phyloP scores from a whole-genome alignment of 139 green algal species.

The Tetraselmis striata region DNA sequence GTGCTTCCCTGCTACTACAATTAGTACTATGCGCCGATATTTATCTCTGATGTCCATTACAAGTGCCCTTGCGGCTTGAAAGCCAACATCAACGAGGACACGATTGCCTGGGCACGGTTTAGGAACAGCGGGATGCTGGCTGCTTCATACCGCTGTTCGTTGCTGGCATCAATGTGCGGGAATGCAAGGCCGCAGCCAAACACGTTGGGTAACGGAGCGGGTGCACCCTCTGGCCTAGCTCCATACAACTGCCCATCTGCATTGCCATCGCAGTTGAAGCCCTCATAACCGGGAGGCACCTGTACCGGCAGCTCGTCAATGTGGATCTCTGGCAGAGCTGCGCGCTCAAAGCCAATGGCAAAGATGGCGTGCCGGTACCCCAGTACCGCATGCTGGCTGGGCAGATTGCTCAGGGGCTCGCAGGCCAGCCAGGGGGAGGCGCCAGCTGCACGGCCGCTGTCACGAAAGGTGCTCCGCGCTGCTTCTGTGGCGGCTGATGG shows the following conservation, averaged over 20 bases:
- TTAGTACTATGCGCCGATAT: no score
- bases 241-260: background rate
- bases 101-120: background rate
- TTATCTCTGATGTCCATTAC: no score
- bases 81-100: no score
- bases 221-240: background rate
- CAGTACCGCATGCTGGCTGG: background rate
- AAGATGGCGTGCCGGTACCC: background rate
- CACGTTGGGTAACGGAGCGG: background rate
- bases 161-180: background rate
- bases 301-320: background rate
- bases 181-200: background rate
- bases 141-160: background rate
- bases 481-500: background rate
- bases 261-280: background rate
- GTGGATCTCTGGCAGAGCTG: background rate
- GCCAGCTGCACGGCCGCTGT: no score
- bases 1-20: no score
- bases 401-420: background rate
- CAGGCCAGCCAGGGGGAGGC: background rate
- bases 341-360: background rate
- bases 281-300: background rate
- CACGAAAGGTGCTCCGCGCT: background rate
- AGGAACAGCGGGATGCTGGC: background rate
- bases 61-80: no score